Percentiles rank a stretch among this genome's conserved stretches.
These are phyloP conservation scores for Colletotrichum melonis DNA, from an alignment of 2,329 filamentous ascomycete genomes.

Conservation along the genomic window DNA sequence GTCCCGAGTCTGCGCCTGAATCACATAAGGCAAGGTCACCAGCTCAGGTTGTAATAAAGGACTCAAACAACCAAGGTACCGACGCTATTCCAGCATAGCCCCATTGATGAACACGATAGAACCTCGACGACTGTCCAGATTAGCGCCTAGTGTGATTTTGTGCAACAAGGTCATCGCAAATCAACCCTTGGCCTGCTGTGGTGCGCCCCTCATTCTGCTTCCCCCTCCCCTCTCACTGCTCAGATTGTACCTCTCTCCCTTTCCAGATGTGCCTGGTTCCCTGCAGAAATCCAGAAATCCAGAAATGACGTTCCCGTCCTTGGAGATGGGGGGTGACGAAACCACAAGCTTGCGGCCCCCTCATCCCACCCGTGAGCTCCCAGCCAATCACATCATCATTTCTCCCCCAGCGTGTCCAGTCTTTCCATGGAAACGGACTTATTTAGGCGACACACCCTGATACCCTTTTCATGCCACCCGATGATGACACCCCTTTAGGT, in stretches of 20 bases:
- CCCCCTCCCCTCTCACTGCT: neutral
- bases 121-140: neutral
- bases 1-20: neutral
- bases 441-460: neutral
- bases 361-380: neutral
- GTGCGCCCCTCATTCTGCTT: neutral
- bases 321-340: constrained; percentile 27
- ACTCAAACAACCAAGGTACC: neutral
- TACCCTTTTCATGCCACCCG: neutral
- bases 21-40: neutral
- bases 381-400: neutral
- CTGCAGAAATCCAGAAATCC: constrained; percentile 17
- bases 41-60: neutral
- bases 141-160: neutral
- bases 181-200: neutral
- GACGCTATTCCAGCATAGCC: constrained; percentile 1
- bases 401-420: neutral
- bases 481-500: neutral
- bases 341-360: neutral
- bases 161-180: neutral
- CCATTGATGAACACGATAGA: neutral
- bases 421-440: constrained; percentile 11
- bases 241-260: neutral
- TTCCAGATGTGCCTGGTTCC: constrained; percentile 7
- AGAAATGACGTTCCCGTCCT: constrained; percentile 31